Evolutionary conservation across 2,329 filamentous ascomycete species (phyloP), one percentile per base, ranked within the genome.

Genomic region (Beauveria bassiana): DNA sequence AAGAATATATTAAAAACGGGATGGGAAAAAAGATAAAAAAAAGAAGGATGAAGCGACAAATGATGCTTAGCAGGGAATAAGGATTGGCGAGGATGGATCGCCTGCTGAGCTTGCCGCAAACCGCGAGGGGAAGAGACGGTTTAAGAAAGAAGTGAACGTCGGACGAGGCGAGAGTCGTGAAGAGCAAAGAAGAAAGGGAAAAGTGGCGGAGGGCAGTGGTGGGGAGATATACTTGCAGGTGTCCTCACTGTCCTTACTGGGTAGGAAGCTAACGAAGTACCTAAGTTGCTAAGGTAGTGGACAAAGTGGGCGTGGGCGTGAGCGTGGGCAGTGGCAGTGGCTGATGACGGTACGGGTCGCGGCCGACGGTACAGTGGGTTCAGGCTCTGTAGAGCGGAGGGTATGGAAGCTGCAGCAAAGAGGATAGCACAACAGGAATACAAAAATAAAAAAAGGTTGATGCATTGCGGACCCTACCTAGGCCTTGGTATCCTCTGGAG

Each of bases 31-130:
- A 71, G 68, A 71, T 70, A 73, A 71, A 73, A 71, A 71, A 71
- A 74, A 75, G 73, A 70, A 70, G 70, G 70, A 75, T 76, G 77
- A 77, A 75, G 74, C 76, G 78, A 80, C 78, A 79, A 77, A 81
- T 82, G 79, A 77, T 80, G 73, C 73, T 74, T 72, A 72, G 70
- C 70, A 67, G 68, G 65, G 67, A 69, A 66, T 64, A 61, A 52
- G 57, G 50, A 63, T 66, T 69, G 65, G 62, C 60, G 61, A 60
- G 58, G 62, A 66, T 63, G 68, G 81, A 79, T 80, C 80, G 78
- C 79, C 83, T 85, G 79, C 83, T 82, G 69, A 80, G 78, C 78
- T 24, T 79, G 77, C 80, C 79, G 77, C 75, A 77, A 59, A 79
- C 78, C 79, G 61, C 61, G 61, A 60, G 38, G 52, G 53, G 51